Conservation (phyloP, 768 basidiomycete genomes). For the Porpolomopsis calyptriformis region DNA sequence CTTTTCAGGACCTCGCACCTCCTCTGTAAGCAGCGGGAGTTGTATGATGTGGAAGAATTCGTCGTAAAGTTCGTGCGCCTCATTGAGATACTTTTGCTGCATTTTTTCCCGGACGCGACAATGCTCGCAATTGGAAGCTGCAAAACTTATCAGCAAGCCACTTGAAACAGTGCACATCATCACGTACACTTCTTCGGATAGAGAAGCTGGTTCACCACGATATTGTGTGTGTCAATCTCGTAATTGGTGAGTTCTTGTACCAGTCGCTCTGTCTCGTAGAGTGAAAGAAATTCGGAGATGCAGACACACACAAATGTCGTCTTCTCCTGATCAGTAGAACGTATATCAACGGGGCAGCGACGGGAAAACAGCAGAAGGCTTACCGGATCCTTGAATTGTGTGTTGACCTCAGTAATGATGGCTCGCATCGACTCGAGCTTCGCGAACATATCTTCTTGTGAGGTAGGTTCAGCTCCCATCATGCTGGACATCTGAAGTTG, state of each 20-base stretch:
- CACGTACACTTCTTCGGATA: conserved; percentile 82
- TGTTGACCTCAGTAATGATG: conserved; percentile 96
- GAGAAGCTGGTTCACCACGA: conserved; percentile 94
- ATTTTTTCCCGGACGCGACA: conserved; percentile 90
- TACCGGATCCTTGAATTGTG: conserved; percentile 98
- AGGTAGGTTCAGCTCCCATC: conserved; percentile 86
- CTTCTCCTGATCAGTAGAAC: conserved; percentile 61
- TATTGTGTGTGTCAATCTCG: conserved; percentile 97
- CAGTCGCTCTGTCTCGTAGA: conserved; percentile 97
- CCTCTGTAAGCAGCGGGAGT: conserved; percentile 89
- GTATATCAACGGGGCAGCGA: not conserved
- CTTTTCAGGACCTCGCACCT: conserved; percentile 91
- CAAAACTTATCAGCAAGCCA: not conserved
- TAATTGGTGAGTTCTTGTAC: conserved; percentile 92
- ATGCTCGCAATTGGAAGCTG: conserved; percentile 91
- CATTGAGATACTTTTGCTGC: conserved; percentile 96
- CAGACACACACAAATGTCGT: conserved; percentile 98
- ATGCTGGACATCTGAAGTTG: conserved; percentile 74
- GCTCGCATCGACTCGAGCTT: conserved; percentile 96
- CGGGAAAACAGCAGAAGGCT: conserved; percentile 19
- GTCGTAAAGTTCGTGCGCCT: conserved; percentile 95
- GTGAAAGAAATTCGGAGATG: conserved; percentile 95
- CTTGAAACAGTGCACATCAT: not conserved
- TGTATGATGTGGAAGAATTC: conserved; percentile 97
- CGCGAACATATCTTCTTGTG: conserved; percentile 97